Percentiles rank a stretch among this genome's conserved stretches.
Evolutionary conservation across 306 rosid species (phyloP).

Genomic region (Gastrolobium villosum): DNA sequence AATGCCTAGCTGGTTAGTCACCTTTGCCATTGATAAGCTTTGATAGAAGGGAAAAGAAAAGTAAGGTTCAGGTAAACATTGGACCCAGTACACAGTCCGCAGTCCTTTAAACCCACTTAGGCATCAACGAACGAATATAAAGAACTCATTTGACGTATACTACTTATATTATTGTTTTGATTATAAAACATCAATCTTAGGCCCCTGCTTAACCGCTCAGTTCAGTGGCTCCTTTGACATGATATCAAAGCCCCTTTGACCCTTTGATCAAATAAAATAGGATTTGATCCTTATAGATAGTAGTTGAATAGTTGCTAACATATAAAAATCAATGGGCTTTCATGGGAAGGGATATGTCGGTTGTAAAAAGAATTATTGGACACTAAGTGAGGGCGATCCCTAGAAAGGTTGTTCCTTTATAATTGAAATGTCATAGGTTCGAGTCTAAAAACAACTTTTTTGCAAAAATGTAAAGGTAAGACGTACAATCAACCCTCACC

Average conservation of each 20-base stretch:
- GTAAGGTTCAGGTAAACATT: constrained; percentile 23
- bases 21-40: constrained; percentile 17
- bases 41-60: constrained; percentile 17
- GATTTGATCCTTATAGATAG: constrained; percentile 6
- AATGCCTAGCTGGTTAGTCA: constrained; percentile 21
- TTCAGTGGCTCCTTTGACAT: constrained; percentile 12
- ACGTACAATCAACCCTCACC: too few relatives aligned
- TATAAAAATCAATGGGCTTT: constrained; percentile 22
- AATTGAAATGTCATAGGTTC: too few relatives aligned
- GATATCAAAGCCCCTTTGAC: constrained; percentile 20
- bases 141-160: neutral
- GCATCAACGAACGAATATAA: constrained; percentile 31
- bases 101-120: constrained; percentile 16
- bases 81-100: neutral
- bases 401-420: too few relatives aligned
- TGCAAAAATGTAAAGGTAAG: too few relatives aligned
- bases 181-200: constrained; percentile 16
- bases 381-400: too few relatives aligned
- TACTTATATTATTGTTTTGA: constrained; percentile 27
- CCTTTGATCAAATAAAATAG: constrained; percentile 17
- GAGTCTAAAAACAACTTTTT: too few relatives aligned
- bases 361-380: neutral
- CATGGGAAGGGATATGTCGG: neutral
- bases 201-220: constrained; percentile 3
- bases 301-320: constrained; percentile 31